Conservation (phyloP, 2,329 filamentous ascomycete genomes). For the Aspergillaceae sp. region DNA sequence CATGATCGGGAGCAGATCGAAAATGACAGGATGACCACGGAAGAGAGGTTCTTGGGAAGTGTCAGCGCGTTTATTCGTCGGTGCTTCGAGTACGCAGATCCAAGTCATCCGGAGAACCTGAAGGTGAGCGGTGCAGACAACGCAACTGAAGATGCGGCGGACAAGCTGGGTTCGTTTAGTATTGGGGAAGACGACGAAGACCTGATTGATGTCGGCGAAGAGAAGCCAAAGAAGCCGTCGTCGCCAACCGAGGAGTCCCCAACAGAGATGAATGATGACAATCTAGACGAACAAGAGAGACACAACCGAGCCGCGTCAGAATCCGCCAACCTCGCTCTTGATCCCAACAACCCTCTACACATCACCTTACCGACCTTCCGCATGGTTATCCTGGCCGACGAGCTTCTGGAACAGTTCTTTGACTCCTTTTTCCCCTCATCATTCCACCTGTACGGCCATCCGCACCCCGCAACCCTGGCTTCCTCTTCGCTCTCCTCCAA, state of each 20-base stretch:
- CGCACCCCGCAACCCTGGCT: conserved; percentile 39
- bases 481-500: conserved; percentile 52
- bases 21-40: conserved; percentile 51
- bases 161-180: conserved; percentile 54
- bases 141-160: conserved; percentile 22
- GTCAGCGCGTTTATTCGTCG: conserved; percentile 92
- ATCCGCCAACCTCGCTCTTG: conserved; percentile 78
- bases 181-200: conserved; percentile 61
- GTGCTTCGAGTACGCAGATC: conserved; percentile 97
- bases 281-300: conserved; percentile 21
- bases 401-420: conserved; percentile 93
- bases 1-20: conserved; percentile 27
- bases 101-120: conserved; percentile 64
- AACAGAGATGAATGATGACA: too few relatives aligned
- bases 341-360: conserved; percentile 85
- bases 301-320: conserved; percentile 57
- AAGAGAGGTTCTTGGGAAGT: conserved; percentile 83
- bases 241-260: neutral
- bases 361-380: conserved; percentile 96
- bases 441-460: conserved; percentile 71
- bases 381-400: conserved; percentile 95
- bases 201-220: conserved; percentile 33
- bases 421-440: conserved; percentile 90
- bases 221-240: conserved; percentile 14
- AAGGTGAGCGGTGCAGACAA: conserved; percentile 20